A percentile compares a stretch with the other conserved stretches of the same genome.
These are phyloP conservation scores for Liriodendron chinense DNA, from an alignment of 164 flowering plant species.

Conservation along the genomic window DNA sequence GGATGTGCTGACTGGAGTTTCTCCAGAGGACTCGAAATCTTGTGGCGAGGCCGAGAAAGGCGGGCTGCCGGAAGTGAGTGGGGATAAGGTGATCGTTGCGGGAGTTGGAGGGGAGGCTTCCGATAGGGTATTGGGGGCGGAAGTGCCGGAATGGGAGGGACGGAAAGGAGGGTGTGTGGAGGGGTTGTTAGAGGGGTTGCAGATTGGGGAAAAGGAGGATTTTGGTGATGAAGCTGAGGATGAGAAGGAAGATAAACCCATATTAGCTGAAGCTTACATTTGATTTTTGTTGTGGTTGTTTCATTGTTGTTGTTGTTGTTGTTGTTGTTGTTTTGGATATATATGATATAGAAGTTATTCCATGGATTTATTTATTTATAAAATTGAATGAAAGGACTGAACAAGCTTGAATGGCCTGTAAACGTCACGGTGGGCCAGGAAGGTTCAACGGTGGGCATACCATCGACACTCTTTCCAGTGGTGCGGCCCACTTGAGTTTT, in stretches of 20 bases:
- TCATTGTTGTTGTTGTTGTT: not conserved
- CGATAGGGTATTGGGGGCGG: slow-evolving; percentile 17
- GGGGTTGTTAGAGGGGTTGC: slow-evolving; percentile 30
- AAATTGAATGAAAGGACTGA: too few species aligned
- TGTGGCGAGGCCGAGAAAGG: slow-evolving; percentile 38
- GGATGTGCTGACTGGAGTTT: slow-evolving; percentile 35
- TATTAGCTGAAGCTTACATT: slow-evolving; percentile 27
- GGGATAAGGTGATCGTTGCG: slow-evolving; percentile 23
- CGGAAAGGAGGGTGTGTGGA: slow-evolving; percentile 31
- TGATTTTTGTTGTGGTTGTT: not conserved
- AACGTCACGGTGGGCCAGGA: too few species aligned
- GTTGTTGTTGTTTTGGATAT: not conserved
- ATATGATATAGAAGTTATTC: too few species aligned
- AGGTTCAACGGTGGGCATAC: too few species aligned
- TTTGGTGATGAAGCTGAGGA: slow-evolving; percentile 15
- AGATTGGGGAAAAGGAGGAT: slow-evolving; percentile 17
- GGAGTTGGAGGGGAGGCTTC: slow-evolving; percentile 7
- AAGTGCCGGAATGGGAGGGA: slow-evolving; percentile 9
- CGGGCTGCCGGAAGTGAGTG: slow-evolving; percentile 17
- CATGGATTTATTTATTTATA: too few species aligned
- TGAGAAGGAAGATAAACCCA: slow-evolving; percentile 19
- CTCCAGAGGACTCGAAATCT: slow-evolving; percentile 18
- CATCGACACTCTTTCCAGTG: too few species aligned
- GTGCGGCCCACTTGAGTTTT: too few species aligned
- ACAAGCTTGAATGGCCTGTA: too few species aligned